A percentile compares a stretch with the other conserved stretches of the same genome.
Conservation (phyloP, 306 rosid genomes). For the Rosa chinensis region DNA sequence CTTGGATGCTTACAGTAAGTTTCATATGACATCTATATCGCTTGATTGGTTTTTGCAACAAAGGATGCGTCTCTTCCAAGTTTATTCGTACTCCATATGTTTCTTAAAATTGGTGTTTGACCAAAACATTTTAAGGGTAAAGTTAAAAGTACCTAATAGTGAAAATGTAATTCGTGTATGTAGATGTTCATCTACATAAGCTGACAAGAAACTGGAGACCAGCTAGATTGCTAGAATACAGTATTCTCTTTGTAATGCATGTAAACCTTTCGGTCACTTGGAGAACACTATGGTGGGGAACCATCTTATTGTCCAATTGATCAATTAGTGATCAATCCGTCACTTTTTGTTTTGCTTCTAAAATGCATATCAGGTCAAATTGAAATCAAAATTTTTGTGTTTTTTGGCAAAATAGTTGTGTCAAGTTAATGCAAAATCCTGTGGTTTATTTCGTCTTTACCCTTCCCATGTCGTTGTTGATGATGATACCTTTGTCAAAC, state of each 20-base stretch:
- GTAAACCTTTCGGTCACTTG: background rate
- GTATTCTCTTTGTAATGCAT: background rate
- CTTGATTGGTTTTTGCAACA: conserved; percentile 17
- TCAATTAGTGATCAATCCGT: background rate
- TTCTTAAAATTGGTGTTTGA: background rate
- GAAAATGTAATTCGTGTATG: background rate
- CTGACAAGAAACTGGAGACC: background rate
- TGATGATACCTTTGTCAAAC: background rate
- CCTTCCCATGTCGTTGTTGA: background rate
- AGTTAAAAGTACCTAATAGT: background rate
- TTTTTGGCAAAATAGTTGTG: background rate
- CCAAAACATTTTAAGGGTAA: background rate
- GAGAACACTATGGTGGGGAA: background rate
- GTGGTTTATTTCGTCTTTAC: background rate
- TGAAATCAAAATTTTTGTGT: background rate
- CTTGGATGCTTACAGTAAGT: conserved; percentile 99
- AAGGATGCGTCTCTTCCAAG: background rate
- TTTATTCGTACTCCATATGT: background rate
- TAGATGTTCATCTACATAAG: background rate
- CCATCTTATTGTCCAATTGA: background rate
- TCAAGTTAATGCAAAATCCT: background rate
- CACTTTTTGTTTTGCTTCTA: background rate
- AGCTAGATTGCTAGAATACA: background rate
- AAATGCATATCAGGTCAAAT: background rate
- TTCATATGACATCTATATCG: conserved; percentile 14